Evolutionary conservation across 2,329 filamentous ascomycete species (phyloP), one percentile per base, ranked within the genome.

Genomic region (Emmonsia crescens): DNA sequence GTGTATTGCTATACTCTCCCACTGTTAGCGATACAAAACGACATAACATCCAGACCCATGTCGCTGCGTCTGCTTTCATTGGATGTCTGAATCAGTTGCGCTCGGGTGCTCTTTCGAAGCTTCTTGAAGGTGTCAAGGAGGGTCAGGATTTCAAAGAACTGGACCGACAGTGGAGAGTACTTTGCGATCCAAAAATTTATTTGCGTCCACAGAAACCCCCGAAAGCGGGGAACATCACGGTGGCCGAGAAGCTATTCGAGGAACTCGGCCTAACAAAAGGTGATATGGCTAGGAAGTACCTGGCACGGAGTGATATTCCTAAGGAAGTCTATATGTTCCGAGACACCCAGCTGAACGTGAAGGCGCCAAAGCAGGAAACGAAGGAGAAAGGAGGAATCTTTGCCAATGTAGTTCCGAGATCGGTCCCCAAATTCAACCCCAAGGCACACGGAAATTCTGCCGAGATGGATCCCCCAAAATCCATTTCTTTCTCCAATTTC

Each of bases 401-500:
- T 21, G 8, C 33, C 21, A n/a, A 40, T 40, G 36, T 57, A 27
- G 19, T 57, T 57, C 33, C 54, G 12, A 57, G 33, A 40, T 24
- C 54, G 42, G 24, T 33, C 29, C 29, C 49, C 14, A 52, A 52
- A 33, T 21, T 8, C 16, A 21, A 31, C 6, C 2, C 49, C 3
- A 52, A 33, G 14, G 16, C 14, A n/a, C 6, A 31, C 6, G 29
- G 16, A 52, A 29, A 52, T n/a, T 33, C 49, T 1, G 16, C 21
- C 19, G 54, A 29, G 9, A 24, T 29, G 16, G 54, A 42, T 24
- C 36, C 36, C 38, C 36, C 54, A 6, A 57, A 57, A 57, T 57
- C 54, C 24, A 57, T 57, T 3, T 57, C 54, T 12, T 57, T 57
- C 54, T 40, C 54, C 36, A 42, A 42, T n/a, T 57, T 57, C 36